These are phyloP conservation scores for Musa beccarii DNA, from an alignment of 176 grass and related monocot species.

Conservation along the genomic window DNA sequence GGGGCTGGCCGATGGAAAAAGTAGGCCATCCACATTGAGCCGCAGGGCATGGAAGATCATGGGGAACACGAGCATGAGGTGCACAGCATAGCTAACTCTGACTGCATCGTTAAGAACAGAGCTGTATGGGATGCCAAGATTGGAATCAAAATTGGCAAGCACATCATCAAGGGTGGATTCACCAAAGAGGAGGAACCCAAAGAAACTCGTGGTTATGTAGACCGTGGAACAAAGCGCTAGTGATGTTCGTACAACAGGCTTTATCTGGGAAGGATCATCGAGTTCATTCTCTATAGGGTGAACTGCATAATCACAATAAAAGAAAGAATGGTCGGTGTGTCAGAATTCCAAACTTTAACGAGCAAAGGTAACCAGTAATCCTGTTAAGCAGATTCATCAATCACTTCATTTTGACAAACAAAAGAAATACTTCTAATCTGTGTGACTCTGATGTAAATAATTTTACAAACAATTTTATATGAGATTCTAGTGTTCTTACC, in stretches of 20 bases:
- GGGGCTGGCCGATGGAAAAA: slow-evolving; percentile 48
- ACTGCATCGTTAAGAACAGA: slow-evolving; percentile 69
- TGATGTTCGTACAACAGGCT: slow-evolving; percentile 66
- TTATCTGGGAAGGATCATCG: slow-evolving; percentile 78
- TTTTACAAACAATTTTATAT: not conserved
- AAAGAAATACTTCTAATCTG: not conserved
- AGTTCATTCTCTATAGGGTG: slow-evolving; percentile 80
- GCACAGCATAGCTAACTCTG: slow-evolving; percentile 81
- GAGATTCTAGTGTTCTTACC: slow-evolving; percentile 31
- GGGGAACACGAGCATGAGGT: slow-evolving; percentile 96
- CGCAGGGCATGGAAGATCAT: slow-evolving; percentile 94
- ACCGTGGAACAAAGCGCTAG: slow-evolving; percentile 65
- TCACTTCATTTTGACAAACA: not conserved
- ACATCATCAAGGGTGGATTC: slow-evolving; percentile 78
- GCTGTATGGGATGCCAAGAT: slow-evolving; percentile 88
- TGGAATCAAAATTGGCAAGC: slow-evolving; percentile 78
- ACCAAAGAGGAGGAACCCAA: slow-evolving; percentile 83
- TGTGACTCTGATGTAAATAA: not conserved
- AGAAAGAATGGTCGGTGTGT: not conserved
- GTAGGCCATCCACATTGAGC: slow-evolving; percentile 80
- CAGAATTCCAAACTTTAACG: not conserved
- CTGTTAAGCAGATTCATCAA: no score
- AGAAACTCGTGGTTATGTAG: slow-evolving; percentile 85
- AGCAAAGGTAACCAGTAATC: not conserved
- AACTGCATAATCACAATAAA: slow-evolving; percentile 45